A percentile compares a stretch with the other conserved stretches of the same genome.
phyloP scores from a whole-genome alignment of 1,139 yeast genomes.

The Yamadazyma atlantica region DNA sequence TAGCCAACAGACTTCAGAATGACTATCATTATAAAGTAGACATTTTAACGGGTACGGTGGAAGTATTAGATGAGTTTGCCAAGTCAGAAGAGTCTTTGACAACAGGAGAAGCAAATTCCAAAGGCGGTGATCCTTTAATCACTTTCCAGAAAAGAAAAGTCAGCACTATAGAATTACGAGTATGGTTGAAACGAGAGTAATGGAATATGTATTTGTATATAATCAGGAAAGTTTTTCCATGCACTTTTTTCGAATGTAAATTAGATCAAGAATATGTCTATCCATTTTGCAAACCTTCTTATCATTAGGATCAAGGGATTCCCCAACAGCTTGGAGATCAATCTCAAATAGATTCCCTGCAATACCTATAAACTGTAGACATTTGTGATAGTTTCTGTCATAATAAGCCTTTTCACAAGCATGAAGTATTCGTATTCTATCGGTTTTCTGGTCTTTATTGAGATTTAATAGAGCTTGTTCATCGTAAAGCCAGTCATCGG shows the following conservation, averaged over 20 bases:
- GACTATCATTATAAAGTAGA: constrained; percentile 50
- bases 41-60: constrained; percentile 54
- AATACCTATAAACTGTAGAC: constrained; percentile 33
- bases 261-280: constrained; percentile 47
- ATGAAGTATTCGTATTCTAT: constrained; percentile 35
- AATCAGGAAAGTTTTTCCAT: constrained; percentile 13
- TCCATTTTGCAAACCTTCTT: constrained; percentile 38
- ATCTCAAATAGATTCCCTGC: constrained; percentile 33
- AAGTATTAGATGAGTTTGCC: constrained; percentile 61
- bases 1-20: constrained; percentile 43
- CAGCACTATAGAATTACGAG: constrained; percentile 57
- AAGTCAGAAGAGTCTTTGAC: constrained; percentile 18
- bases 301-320: constrained; percentile 23
- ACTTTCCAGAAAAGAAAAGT: constrained; percentile 51
- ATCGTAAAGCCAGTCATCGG: constrained; percentile 44
- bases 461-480: constrained; percentile 20
- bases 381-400: constrained; percentile 41
- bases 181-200: constrained; percentile 38
- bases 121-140: constrained; percentile 29
- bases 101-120: too few relatives aligned
- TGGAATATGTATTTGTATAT: not conserved
- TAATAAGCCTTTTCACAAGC: constrained; percentile 55
- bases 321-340: constrained; percentile 22
- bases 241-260: constrained; percentile 42
- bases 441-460: constrained; percentile 30